Evolutionary conservation across 2,329 filamentous ascomycete species (phyloP).

Genomic region (Sporothrix globosa): DNA sequence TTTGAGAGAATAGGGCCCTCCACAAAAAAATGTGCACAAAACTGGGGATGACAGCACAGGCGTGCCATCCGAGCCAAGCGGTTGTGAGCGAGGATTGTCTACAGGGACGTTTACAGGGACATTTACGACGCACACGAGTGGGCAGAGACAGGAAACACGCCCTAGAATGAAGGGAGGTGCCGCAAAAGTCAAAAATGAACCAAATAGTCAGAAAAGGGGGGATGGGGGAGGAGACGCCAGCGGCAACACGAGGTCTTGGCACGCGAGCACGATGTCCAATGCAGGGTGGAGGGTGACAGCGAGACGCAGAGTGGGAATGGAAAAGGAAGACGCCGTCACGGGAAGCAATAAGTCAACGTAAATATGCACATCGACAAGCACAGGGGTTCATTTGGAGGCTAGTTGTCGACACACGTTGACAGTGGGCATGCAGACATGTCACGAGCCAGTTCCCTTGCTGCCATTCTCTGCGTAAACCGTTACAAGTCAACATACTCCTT

Average conservation of each 20-base stretch:
- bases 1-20: not conserved
- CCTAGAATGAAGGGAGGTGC: not conserved
- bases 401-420: not conserved
- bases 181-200: not conserved
- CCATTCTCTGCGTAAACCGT: too few species aligned
- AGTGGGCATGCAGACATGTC: not conserved
- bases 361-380: not conserved
- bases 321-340: not conserved
- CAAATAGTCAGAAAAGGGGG: slow-evolving; percentile 9
- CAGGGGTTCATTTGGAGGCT: not conserved
- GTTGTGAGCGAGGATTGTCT: not conserved
- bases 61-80: slow-evolving; percentile 9
- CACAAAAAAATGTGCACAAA: slow-evolving; percentile 8
- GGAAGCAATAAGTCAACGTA: not conserved
- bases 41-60: not conserved
- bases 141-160: not conserved
- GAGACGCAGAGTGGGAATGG: not conserved
- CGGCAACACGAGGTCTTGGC: slow-evolving; percentile 32
- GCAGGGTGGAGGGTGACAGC: not conserved
- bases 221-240: slow-evolving; percentile 15
- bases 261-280: slow-evolving; percentile 22
- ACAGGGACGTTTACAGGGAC: not conserved
- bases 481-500: not conserved
- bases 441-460: not conserved
- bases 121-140: not conserved